Base-by-base conservation (phyloP, 2,329 filamentous ascomycete genomes). In the Talaromyces funiculosus region DNA sequence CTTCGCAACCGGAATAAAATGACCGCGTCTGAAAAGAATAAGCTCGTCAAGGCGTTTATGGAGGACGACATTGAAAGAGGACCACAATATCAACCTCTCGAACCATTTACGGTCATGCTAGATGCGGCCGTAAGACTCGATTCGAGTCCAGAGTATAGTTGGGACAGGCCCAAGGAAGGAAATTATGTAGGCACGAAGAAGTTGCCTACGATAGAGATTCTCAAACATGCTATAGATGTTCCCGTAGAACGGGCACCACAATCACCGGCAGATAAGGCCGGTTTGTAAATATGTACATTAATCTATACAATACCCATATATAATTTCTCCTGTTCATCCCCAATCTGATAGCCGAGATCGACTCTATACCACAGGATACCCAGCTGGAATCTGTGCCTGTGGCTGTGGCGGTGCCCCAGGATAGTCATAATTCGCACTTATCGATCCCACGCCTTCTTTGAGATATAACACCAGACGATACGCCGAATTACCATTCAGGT, bases 401-500 rank as follows among this genome's bases (percentile, higher is more conserved):
- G n/a, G n/a, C n/a, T n/a, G n/a, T 43, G 26, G 26, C 24, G 38
- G 54, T 45, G 42, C 43, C 37, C 22, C 57, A 18, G 60, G 57
- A 2, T 72, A 68, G 62, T 78, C 75, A 61, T 73, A 69, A 12
- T 66, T 63, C 10, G 75, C 72, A 31, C 71, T 68, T 40, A 78
- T 78, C 31, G 75, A 73, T 3, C 78, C 78, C 9, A 81, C 78
- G 5, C 81, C 82, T 64, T 82, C 80, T 71, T 89, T 92, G 57
- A 97, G 77, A 64, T 92, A 88, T 38, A 99, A 75, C 6, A 97
- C 86, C 56, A 99, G 80, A 43, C 94, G 84, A 73, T 94, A 99
- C 1, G 94, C 94, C 60, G 92, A 96, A 72, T 91, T 99, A 10
- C 94, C 94, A 71, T 97, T 99, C 42, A 99, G 79, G 68, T 99